Percentiles rank a stretch among this genome's conserved stretches.
Conservation (phyloP, 192 early-diverging fungal species). For the Backusella mclennaniae region DNA sequence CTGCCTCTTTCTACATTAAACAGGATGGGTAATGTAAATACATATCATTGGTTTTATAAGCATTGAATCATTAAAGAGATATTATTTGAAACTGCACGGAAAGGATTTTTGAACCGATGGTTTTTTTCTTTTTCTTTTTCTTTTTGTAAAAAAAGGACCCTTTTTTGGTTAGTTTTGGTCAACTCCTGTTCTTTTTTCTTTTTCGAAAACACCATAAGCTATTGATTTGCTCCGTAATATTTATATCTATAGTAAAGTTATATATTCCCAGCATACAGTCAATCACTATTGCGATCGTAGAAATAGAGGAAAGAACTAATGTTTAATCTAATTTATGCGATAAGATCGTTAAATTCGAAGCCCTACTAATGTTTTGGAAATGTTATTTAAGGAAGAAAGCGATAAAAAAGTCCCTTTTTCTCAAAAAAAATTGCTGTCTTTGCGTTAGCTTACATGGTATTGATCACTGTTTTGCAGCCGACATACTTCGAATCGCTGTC, state of each 20-base stretch:
- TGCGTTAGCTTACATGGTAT: background rate
- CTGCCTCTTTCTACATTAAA: background rate
- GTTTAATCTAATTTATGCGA: background rate
- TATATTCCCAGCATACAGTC: background rate
- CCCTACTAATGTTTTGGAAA: background rate
- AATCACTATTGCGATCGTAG: background rate
- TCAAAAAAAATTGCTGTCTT: background rate
- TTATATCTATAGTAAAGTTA: background rate
- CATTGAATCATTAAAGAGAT: background rate
- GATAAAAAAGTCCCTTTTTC: background rate
- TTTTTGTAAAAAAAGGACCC: background rate
- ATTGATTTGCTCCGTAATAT: background rate
- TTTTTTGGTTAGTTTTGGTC: background rate
- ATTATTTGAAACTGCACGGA: background rate
- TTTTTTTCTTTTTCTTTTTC: background rate
- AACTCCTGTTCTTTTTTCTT: background rate
- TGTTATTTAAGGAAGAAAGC: background rate
- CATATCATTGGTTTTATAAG: background rate
- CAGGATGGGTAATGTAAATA: background rate
- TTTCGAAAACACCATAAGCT: background rate
- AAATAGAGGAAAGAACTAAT: background rate
- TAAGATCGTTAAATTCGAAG: background rate
- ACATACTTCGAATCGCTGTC: background rate
- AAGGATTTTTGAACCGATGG: background rate
- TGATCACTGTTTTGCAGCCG: background rate